A percentile compares a stretch with the other conserved stretches of the same genome.
phyloP scores from a whole-genome alignment of 371 early-diverging fungal species.

The Mucor plumbeus region DNA sequence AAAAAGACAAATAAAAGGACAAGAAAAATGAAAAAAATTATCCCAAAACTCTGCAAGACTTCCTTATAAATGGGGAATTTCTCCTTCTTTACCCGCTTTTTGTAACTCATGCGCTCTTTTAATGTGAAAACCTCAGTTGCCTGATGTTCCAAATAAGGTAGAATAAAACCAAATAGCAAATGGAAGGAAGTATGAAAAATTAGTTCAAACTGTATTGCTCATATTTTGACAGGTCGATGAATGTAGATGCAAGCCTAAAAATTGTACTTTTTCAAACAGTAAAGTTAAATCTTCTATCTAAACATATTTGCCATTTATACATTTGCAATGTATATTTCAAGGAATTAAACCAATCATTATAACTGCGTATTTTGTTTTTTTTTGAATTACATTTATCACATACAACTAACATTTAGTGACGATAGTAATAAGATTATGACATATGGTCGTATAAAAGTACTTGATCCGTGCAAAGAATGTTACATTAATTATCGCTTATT shows the following conservation, averaged over 20 bases:
- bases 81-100: background rate
- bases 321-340: background rate
- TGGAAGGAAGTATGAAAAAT: background rate
- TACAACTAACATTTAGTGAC: background rate
- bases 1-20: background rate
- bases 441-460: background rate
- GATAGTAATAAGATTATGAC: background rate
- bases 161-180: background rate
- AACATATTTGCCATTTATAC: background rate
- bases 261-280: background rate
- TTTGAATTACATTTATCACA: background rate
- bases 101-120: constrained; percentile 1
- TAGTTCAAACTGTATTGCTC: background rate
- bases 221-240: background rate
- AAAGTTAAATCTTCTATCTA: background rate
- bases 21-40: constrained; percentile 2
- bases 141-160: background rate
- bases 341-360: background rate
- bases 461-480: background rate
- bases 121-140: constrained; percentile 1
- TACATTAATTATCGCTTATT: background rate
- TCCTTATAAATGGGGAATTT: background rate
- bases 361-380: background rate
- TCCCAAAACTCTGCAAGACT: constrained; percentile 1
- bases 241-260: constrained; percentile 3